Evolutionary conservation across 768 basidiomycete genomes (phyloP), one percentile per base, ranked within the genome.

Genomic region (Pleurotus tuber-regium): DNA sequence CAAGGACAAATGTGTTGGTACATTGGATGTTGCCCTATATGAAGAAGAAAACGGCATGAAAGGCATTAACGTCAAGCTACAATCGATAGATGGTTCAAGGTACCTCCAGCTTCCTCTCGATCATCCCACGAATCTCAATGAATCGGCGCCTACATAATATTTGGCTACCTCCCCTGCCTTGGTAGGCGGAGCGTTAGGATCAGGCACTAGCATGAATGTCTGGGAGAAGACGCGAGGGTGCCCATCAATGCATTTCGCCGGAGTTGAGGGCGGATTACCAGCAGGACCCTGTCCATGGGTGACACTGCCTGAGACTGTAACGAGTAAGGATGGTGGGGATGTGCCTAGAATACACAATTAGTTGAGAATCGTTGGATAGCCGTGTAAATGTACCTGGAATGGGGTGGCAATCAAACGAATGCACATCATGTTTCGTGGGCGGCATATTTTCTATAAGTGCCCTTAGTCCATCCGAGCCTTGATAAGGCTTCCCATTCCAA

Each of bases 361-460:
- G n/a, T n/a, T n/a, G n/a, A n/a, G n/a, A n/a, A n/a, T n/a, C n/a
- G n/a, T n/a, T n/a, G n/a, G n/a, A n/a, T n/a, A n/a, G n/a, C n/a
- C n/a, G n/a, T n/a, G n/a, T 28, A n/a, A 28, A 62, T 68, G 49
- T 50, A 87, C 91, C 89, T 67, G 89, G 87, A 53, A 93, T 90
- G 29, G 92, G 87, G 65, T 93, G 91, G 59, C 92, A 93, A 63
- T 93, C 92, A 57, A 90, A 91, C 14, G 88, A 90, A 64, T 89
- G 86, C 16, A 93, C 77, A 53, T 93, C 92, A 59, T 93, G 91
- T 57, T 83, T 88, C 23, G 90, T 89, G 16, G 72, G 71, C 1
- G 89, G 89, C 84, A 90, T 90, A 47, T 79, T 80, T 57, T 78
- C 69, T 19, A 90, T 74, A 36, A 92, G 75, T 51, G 81, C 75